These are phyloP conservation scores for Tuber microsphaerosporum DNA, from an alignment of 495 filamentous ascomycete species.

Conservation along the genomic window DNA sequence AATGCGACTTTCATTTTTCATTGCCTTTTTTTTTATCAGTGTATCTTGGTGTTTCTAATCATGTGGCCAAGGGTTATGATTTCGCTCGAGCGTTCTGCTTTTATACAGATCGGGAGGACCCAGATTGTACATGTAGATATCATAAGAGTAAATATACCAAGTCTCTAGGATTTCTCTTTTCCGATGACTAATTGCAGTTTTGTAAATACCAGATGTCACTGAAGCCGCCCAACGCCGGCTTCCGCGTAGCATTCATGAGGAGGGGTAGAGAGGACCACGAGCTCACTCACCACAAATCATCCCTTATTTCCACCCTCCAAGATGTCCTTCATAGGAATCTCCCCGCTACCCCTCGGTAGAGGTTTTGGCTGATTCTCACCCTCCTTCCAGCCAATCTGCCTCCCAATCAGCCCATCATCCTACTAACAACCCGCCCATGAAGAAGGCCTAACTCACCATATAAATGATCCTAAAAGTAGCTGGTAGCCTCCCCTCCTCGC, in stretches of 20 bases:
- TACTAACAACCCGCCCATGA: not conserved
- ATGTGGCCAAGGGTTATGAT: not conserved
- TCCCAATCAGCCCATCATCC: constrained; percentile 45
- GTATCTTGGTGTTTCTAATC: not conserved
- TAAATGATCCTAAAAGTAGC: constrained; percentile 50
- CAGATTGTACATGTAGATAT: not conserved
- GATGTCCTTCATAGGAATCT: constrained; percentile 75
- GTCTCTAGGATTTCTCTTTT: not conserved
- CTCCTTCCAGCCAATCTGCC: constrained; percentile 97
- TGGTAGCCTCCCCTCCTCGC: constrained; percentile 47
- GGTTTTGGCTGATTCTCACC: constrained; percentile 69
- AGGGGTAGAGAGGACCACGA: not conserved
- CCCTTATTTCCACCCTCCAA: constrained; percentile 52
- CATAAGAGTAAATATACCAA: not conserved
- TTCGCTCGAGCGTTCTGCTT: not conserved
- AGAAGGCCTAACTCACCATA: constrained; percentile 28
- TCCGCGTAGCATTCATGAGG: not conserved
- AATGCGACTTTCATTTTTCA: not conserved
- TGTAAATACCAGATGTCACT: not conserved
- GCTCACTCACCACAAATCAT: constrained; percentile 1
- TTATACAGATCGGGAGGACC: not conserved
- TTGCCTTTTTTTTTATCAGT: not conserved
- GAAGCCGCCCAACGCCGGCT: not conserved
- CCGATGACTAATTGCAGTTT: not conserved
- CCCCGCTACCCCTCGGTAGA: constrained; percentile 70